Evolutionary conservation across 345 rosid species (phyloP).

Genomic region (Euclidium syriacum): DNA sequence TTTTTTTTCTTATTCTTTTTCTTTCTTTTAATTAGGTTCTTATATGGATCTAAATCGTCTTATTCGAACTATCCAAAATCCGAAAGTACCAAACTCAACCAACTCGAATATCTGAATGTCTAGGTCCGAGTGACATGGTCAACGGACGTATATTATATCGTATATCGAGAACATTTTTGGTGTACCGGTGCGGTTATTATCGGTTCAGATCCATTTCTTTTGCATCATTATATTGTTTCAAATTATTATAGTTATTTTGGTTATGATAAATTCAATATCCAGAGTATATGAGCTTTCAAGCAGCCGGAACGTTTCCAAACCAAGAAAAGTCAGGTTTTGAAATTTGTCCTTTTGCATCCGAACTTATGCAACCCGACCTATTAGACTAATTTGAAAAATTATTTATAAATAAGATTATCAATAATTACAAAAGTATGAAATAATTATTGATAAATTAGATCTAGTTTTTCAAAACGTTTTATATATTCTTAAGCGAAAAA

Average conservation of each 20-base stretch:
- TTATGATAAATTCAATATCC: not conserved
- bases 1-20: no score
- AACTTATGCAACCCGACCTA: not conserved
- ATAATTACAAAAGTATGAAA: no score
- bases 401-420: not conserved
- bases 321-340: constrained; percentile 18
- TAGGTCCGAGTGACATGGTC: no score
- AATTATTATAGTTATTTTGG: not conserved
- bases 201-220: not conserved
- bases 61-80: no score
- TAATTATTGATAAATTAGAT: no score
- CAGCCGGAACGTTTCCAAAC: constrained; percentile 9
- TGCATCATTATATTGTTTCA: not conserved
- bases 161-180: not conserved
- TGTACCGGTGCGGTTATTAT: constrained; percentile 14
- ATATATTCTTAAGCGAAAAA: no score
- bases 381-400: not conserved
- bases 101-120: no score
- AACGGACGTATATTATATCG: not conserved
- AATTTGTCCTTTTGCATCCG: not conserved
- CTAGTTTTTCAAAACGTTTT: no score
- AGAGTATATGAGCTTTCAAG: constrained; percentile 7
- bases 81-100: no score
- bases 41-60: no score
- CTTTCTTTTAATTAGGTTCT: not conserved